phyloP scores from a whole-genome alignment of 345 rosid species.

The Mercurialis annua region DNA sequence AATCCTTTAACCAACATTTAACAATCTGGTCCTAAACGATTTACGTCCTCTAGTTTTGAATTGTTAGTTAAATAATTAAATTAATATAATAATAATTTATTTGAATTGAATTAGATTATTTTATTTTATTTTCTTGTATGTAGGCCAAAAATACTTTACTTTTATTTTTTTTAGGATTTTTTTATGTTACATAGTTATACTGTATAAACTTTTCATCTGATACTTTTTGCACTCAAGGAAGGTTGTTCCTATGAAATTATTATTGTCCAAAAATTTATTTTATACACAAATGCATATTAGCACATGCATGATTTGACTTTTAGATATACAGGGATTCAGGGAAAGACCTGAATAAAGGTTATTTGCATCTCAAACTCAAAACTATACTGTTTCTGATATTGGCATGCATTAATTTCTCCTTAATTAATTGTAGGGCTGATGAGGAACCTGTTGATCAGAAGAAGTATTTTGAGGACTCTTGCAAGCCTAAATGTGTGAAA shows the following conservation, averaged over 20 bases:
- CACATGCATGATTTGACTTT: background rate
- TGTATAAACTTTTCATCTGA: background rate
- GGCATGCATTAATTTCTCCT: background rate
- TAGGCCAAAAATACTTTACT: background rate
- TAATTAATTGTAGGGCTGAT: slow-evolving; percentile 46
- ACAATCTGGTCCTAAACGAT: no score
- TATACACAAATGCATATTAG: no score
- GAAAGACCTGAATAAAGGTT: background rate
- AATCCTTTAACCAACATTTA: no score
- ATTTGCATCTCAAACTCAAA: background rate
- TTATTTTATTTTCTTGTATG: no score
- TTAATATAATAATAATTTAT: no score
- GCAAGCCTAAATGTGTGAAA: slow-evolving; percentile 68
- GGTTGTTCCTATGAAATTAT: background rate
- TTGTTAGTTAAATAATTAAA: no score
- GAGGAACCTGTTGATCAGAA: slow-evolving; percentile 64
- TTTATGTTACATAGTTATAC: no score
- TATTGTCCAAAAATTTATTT: background rate
- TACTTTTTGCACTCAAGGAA: background rate
- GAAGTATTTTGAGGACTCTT: slow-evolving; percentile 52
- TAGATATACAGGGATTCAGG: no score
- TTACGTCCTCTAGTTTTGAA: no score
- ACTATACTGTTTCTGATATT: background rate
- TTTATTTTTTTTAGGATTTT: background rate
- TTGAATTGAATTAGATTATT: background rate